Conservation (phyloP, 495 filamentous ascomycete genomes). For the Daldinia caldariorum region DNA sequence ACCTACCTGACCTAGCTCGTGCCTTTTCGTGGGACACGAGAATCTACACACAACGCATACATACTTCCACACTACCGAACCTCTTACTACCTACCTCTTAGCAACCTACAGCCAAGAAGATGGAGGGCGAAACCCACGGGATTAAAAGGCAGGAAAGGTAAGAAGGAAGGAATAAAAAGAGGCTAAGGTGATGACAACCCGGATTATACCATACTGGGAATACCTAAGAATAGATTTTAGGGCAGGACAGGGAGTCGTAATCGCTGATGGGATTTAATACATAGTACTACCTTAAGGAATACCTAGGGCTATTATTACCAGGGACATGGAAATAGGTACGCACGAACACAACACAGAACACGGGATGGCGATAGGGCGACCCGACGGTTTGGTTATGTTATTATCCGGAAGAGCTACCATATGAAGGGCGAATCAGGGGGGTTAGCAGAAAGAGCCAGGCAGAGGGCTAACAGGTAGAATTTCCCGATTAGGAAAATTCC, state of each 20-base stretch:
- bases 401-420: constrained; percentile 9
- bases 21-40: not conserved
- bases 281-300: too few species aligned
- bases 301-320: not conserved
- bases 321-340: constrained; percentile 13
- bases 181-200: constrained; percentile 1
- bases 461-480: not conserved
- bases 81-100: too few species aligned
- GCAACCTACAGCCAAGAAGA: not conserved
- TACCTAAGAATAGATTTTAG: constrained; percentile 31
- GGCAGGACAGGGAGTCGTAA: constrained; percentile 16
- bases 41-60: not conserved
- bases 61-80: not conserved
- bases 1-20: too few species aligned
- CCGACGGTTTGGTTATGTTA: constrained; percentile 33
- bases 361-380: constrained; percentile 15
- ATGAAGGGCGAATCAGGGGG: constrained; percentile 3
- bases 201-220: not conserved
- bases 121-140: not conserved
- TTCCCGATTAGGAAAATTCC: constrained; percentile 35
- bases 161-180: not conserved
- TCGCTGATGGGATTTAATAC: not conserved
- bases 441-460: not conserved
- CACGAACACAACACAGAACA: constrained; percentile 1
- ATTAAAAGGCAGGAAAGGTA: not conserved